Base-by-base conservation (phyloP, 495 filamentous ascomycete genomes). In the Penicillium atrosanguineum region DNA sequence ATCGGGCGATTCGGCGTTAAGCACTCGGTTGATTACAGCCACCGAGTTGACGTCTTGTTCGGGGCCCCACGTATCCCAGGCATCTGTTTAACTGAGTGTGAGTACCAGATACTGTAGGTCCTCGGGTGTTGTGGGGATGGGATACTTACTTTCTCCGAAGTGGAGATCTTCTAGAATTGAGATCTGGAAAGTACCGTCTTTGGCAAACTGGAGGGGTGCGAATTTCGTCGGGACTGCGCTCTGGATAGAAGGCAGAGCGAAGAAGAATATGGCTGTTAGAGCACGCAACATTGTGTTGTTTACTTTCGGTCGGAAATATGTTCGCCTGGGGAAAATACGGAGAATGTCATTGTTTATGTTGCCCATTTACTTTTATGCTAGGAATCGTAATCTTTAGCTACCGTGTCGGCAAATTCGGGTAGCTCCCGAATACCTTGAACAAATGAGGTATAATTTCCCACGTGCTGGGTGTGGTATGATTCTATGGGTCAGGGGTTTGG, bases 41-140 rank as follows among this genome's bases (percentile, higher is more conserved):
- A 78, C 73, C 0, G 81, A 81, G 21, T 81, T 80, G 45, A 80
- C 64, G 64, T 90, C 86, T 60, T 85, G 79, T 37, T 74, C 67
- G 0, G 80, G 77, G 0, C 83, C 83, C 81, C 81, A 85, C 43
- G 77, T 38, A 14, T 57, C 55, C 55, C 55, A 57, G 9, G 76
- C 75, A 52, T 72, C 70, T 72, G 73, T 67, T 78, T 48, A 20
- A 37, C 44, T 31, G 28, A 31, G 7, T 55, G 52, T 43, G 6
- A 48, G 23, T 40, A 43, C 9, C 12, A 7, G 12, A 16, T 4
- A 12, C 23, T 23, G 23, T 5, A 23, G 2, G 23, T 5, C 23
- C 2, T 2, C 23, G 0, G 7, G 12, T 5, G 34, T 19, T 12
- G 0, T 18, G 12, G 16, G 8, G 23, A 40, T 20, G 16, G 8